These are phyloP conservation scores for Penicillium decumbens DNA, from an alignment of 2,329 filamentous ascomycete species.

Conservation along the genomic window DNA sequence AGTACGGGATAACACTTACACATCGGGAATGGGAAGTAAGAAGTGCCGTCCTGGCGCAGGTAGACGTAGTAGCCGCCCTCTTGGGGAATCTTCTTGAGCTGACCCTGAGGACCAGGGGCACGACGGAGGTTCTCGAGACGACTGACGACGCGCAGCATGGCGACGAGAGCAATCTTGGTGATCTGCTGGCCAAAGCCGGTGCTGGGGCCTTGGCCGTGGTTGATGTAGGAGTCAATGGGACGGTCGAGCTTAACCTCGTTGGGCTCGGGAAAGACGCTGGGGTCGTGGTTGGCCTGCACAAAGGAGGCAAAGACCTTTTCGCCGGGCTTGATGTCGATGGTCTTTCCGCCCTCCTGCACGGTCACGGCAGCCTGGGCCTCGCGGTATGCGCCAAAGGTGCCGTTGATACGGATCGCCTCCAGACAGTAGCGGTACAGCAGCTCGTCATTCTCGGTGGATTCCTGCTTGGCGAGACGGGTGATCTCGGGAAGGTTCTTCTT, in stretches of 20 bases:
- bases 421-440: conserved; percentile 64
- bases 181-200: conserved; percentile 59
- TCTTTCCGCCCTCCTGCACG: conserved; percentile 50
- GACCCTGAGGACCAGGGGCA: conserved; percentile 60
- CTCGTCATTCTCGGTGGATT: conserved; percentile 56
- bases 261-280: conserved; percentile 58
- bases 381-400: conserved; percentile 59
- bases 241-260: conserved; percentile 59
- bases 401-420: conserved; percentile 66
- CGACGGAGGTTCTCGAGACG: conserved; percentile 57
- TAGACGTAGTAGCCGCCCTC: conserved; percentile 57
- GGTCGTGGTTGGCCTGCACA: conserved; percentile 53
- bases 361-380: conserved; percentile 47
- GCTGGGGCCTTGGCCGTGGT: conserved; percentile 60
- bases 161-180: conserved; percentile 58
- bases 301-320: conserved; percentile 63
- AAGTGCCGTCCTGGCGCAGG: conserved; percentile 62
- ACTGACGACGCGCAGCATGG: conserved; percentile 65
- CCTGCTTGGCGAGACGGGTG: conserved; percentile 54
- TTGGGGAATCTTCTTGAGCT: conserved; percentile 60
- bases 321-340: conserved; percentile 52
- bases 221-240: conserved; percentile 60
- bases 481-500: conserved; percentile 57
- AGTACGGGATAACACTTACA: conserved; percentile 27
- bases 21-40: conserved; percentile 50